A percentile compares a stretch with the other conserved stretches of the same genome.
phyloP scores from a whole-genome alignment of 2,329 filamentous ascomycete species.

The Pseudocercospora eumusae region DNA sequence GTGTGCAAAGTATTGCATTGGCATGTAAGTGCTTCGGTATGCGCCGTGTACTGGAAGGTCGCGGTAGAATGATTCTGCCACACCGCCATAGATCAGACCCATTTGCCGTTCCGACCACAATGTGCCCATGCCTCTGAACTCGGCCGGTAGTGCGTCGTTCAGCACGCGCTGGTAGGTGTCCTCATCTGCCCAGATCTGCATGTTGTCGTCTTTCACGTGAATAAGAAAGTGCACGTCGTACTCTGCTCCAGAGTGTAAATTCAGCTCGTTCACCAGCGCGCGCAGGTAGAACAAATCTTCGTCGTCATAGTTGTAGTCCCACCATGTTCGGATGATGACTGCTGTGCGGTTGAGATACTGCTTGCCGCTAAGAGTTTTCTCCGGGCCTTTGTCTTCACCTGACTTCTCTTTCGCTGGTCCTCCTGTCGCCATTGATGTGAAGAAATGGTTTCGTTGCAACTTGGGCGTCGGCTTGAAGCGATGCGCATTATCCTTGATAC shows the following conservation, averaged over 20 bases:
- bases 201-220: constrained; percentile 77
- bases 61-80: constrained; percentile 54
- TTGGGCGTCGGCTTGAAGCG: constrained; percentile 59
- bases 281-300: constrained; percentile 82
- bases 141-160: constrained; percentile 48
- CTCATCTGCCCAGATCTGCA: constrained; percentile 80
- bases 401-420: constrained; percentile 32
- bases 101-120: constrained; percentile 57
- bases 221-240: constrained; percentile 82
- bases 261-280: constrained; percentile 76
- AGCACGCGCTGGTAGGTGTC: constrained; percentile 69
- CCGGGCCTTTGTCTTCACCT: constrained; percentile 18
- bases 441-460: constrained; percentile 40
- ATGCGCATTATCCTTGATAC: constrained; percentile 67
- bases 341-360: constrained; percentile 64
- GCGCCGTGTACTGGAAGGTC: constrained; percentile 68
- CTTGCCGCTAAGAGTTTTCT: constrained; percentile 24
- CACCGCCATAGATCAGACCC: constrained; percentile 56
- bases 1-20: constrained; percentile 89
- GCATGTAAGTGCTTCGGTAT: constrained; percentile 81
- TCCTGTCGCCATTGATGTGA: constrained; percentile 44
- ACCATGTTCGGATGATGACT: constrained; percentile 80
- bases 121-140: constrained; percentile 56
- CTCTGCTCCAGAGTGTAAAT: constrained; percentile 75
- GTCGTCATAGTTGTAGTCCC: constrained; percentile 73